phyloP scores from a whole-genome alignment of 495 filamentous ascomycete genomes.

The Xylaria nigripes region DNA sequence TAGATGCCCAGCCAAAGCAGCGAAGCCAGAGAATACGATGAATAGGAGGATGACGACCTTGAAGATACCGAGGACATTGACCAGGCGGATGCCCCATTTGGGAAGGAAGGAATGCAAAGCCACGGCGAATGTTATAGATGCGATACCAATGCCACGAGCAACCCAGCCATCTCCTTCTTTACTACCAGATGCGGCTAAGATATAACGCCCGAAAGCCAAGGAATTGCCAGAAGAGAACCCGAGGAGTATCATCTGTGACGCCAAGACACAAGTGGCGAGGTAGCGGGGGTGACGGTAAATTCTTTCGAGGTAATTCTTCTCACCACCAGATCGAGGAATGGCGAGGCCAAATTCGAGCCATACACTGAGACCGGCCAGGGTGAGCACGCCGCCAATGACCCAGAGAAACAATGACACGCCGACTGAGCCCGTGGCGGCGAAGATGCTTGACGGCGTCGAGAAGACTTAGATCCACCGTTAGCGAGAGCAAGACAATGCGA shows the following conservation, averaged over 20 bases:
- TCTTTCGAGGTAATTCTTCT: constrained; percentile 62
- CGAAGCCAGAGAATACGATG: constrained; percentile 58
- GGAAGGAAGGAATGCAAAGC: constrained; percentile 51
- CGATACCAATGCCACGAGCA: constrained; percentile 58
- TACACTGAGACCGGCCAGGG: constrained; percentile 38
- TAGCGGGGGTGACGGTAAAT: constrained; percentile 57
- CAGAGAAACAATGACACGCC: constrained; percentile 31
- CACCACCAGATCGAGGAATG: constrained; percentile 48
- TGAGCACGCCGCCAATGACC: constrained; percentile 32
- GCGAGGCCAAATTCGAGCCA: constrained; percentile 45
- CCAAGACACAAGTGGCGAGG: constrained; percentile 55
- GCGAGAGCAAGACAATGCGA: not conserved
- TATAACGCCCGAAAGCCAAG: constrained; percentile 62
- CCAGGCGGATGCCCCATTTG: constrained; percentile 61
- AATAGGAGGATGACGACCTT: constrained; percentile 61
- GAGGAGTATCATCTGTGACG: constrained; percentile 49
- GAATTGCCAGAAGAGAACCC: constrained; percentile 53
- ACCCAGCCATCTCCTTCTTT: constrained; percentile 56
- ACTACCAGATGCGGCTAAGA: constrained; percentile 54
- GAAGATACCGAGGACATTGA: constrained; percentile 57
- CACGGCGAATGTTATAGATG: constrained; percentile 56
- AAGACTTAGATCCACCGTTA: constrained; percentile 33
- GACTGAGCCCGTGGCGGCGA: constrained; percentile 41
- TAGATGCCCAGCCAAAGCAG: constrained; percentile 49
- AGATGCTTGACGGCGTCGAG: constrained; percentile 43